phyloP scores from a whole-genome alignment of 2,329 filamentous ascomycete species.

The Lecanicillium sp. region DNA sequence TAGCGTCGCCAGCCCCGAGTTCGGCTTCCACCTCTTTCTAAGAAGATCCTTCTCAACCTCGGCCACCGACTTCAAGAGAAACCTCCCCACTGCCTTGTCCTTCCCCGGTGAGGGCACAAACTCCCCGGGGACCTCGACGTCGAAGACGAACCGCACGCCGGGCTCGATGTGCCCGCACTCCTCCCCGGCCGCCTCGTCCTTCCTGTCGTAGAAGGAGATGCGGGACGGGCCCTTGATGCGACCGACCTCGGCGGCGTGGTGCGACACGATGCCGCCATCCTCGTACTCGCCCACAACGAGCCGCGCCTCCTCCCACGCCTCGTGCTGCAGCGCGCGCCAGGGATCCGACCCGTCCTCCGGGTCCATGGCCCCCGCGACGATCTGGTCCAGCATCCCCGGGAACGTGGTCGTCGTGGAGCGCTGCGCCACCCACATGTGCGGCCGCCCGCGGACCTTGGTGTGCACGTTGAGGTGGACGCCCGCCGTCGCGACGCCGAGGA shows the following conservation, averaged over 20 bases:
- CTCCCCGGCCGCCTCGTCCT: constrained; percentile 24
- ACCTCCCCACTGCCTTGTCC: constrained; percentile 25
- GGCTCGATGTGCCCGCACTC: constrained; percentile 31
- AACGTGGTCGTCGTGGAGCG: constrained; percentile 27
- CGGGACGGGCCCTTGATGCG: constrained; percentile 18
- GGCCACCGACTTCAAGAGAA: constrained; percentile 23
- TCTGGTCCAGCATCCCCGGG: constrained; percentile 30
- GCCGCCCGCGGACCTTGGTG: constrained; percentile 7
- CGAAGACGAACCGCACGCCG: constrained; percentile 32
- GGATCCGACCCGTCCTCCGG: constrained; percentile 23
- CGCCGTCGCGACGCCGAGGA: constrained; percentile 31
- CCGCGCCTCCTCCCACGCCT: constrained; percentile 30
- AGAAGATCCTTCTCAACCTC: constrained; percentile 26
- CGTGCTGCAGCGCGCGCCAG: constrained; percentile 25
- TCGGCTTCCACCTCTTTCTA: constrained; percentile 30
- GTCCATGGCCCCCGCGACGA: constrained; percentile 32
- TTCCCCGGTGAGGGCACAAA: constrained; percentile 20
- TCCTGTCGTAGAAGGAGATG: constrained; percentile 32
- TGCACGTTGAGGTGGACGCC: constrained; percentile 34
- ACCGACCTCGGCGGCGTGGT: constrained; percentile 22
- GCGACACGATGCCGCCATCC: not conserved
- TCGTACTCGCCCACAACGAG: constrained; percentile 12
- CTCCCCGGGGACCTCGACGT: constrained; percentile 25
- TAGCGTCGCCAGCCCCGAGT: constrained; percentile 34
- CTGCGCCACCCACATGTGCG: constrained; percentile 26